These are phyloP conservation scores for Monilinia fructigena DNA, from an alignment of 2,329 filamentous ascomycete species.

Conservation along the genomic window DNA sequence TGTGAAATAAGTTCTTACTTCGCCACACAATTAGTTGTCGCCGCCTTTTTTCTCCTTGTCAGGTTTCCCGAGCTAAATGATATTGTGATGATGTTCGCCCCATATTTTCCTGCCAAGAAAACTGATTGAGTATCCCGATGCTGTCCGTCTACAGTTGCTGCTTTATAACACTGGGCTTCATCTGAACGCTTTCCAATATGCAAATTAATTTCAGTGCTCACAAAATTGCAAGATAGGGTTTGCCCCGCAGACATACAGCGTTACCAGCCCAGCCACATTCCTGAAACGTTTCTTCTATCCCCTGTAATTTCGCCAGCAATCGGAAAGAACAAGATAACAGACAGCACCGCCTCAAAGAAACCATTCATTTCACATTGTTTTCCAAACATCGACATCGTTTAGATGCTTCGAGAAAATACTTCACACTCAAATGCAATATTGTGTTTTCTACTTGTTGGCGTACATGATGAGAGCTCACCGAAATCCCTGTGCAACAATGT, in stretches of 20 bases:
- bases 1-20: constrained; percentile 3
- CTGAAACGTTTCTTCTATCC: constrained; percentile 12
- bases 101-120: neutral
- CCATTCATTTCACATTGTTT: constrained; percentile 9
- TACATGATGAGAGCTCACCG: constrained; percentile 14
- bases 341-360: neutral
- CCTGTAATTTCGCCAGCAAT: constrained; percentile 4
- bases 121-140: neutral
- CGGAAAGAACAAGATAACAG: constrained; percentile 2
- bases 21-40: constrained; percentile 18
- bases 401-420: neutral
- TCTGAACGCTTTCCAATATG: no score
- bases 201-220: neutral
- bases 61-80: constrained; percentile 1
- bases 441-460: neutral
- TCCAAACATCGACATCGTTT: constrained; percentile 6
- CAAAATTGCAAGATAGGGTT: neutral
- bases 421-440: neutral
- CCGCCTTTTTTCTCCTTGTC: neutral
- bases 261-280: constrained; percentile 17
- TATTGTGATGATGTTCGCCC: neutral
- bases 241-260: neutral
- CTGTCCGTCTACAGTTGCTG: neutral
- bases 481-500: neutral
- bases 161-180: neutral